These are phyloP conservation scores for Grosmannia serpens DNA, from an alignment of 2,329 filamentous ascomycete genomes.

Conservation along the genomic window DNA sequence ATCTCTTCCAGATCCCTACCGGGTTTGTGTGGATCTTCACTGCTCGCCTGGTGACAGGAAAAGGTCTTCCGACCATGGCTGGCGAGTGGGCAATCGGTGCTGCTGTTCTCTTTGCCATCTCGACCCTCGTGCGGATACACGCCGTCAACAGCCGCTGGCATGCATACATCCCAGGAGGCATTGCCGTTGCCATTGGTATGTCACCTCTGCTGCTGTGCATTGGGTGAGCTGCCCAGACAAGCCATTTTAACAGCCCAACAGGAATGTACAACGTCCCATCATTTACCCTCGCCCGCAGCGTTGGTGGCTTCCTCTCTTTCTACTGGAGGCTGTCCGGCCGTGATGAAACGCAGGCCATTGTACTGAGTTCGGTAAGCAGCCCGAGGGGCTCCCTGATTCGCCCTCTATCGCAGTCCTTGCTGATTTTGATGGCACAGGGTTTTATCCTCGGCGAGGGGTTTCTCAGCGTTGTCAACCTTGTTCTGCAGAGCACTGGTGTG, in stretches of 20 bases:
- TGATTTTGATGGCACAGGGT: constrained; percentile 35
- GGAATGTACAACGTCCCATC: constrained; percentile 97
- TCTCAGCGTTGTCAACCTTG: constrained; percentile 79
- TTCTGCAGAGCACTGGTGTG: constrained; percentile 55
- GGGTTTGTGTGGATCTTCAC: constrained; percentile 98
- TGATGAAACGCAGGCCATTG: constrained; percentile 67
- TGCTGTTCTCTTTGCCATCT: constrained; percentile 59
- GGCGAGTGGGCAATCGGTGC: constrained; percentile 66
- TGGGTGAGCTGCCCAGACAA: neutral
- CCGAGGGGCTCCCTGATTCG: neutral
- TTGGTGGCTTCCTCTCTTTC: constrained; percentile 64
- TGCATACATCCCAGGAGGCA: constrained; percentile 74
- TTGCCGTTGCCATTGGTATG: constrained; percentile 82
- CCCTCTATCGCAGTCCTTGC: neutral
- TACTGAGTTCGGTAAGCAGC: constrained; percentile 58
- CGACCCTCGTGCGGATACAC: constrained; percentile 60
- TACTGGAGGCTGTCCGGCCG: constrained; percentile 56
- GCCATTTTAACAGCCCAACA: constrained; percentile 16
- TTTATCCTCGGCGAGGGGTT: constrained; percentile 89
- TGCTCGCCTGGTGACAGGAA: constrained; percentile 79
- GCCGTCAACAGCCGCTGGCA: constrained; percentile 51
- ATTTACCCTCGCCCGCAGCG: constrained; percentile 80
- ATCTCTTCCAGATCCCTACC: constrained; percentile 86
- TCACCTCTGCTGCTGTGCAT: neutral
- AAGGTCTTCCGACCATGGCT: constrained; percentile 76